Base-by-base conservation (phyloP, 371 early-diverging fungal species). In the Rhizopus stolonifer region DNA sequence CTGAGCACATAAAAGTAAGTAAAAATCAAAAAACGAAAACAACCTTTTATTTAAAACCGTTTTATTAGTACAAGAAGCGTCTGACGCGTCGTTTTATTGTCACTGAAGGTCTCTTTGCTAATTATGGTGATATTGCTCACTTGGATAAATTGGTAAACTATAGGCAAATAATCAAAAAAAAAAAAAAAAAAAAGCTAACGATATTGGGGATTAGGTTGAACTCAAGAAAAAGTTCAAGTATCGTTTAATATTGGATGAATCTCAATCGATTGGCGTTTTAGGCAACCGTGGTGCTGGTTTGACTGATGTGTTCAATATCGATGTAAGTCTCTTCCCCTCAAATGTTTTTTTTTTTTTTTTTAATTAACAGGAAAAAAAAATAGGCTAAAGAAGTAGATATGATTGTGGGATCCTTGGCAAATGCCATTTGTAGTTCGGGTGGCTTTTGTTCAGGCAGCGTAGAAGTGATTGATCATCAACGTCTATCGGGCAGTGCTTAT, bases 151-250 rank as follows among this genome's bases (percentile, higher is more conserved):
- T 99, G 53, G 82, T 89, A 67, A 49, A 56, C 48, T 22, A 18
- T n/a, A n/a, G n/a, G n/a, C n/a, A n/a, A n/a, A n/a, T n/a, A n/a
- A n/a, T n/a, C n/a, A n/a, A n/a, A n/a, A n/a, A n/a, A n/a, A n/a
- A n/a, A n/a, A n/a, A n/a, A n/a, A n/a, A n/a, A n/a, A n/a, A n/a
- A n/a, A n/a, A n/a, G n/a, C n/a, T n/a, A n/a, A n/a, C n/a, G n/a
- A n/a, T n/a, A n/a, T n/a, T n/a, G n/a, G n/a, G n/a, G n/a, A 21
- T 8, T 65, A 82, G 74, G 67, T 94, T 52, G 92, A 90, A 54
- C 69, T 99, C 55, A 99, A 97, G 79, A 76, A 92, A 47, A 88
- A 91, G 68, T 98, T 90, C 89, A 98, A 98, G 80, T 98, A 95
- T 77, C 83, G 99, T 21, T 74, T 99, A 24, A 94, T 99, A 58